A percentile compares a stretch with the other conserved stretches of the same genome.
Evolutionary conservation across 1,284 basidiomycete genomes (phyloP).

Genomic region (Sanghuangporus sanghuang): DNA sequence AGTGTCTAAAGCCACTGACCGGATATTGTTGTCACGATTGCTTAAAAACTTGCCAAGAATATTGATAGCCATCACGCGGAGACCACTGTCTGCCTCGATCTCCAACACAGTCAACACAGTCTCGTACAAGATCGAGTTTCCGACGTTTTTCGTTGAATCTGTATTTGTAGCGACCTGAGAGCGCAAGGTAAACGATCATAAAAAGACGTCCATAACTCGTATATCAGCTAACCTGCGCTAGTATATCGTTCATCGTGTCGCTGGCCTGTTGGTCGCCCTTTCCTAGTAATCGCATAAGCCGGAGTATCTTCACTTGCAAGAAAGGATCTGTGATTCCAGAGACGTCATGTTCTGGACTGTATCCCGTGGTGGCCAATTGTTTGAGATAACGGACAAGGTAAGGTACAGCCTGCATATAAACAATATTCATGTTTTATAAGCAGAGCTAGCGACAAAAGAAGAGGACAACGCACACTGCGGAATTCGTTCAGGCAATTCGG

Average conservation of each 20-base stretch:
- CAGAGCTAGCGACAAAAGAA: conserved; percentile 3
- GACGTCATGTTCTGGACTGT: conserved; percentile 99
- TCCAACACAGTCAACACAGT: conserved; percentile 97
- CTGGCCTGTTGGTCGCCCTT: conserved; percentile 83
- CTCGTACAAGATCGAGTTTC: conserved; percentile 97
- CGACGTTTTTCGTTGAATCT: conserved; percentile 96
- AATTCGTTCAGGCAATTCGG: conserved; percentile 76
- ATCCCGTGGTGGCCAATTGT: conserved; percentile 92
- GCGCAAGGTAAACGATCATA: not conserved
- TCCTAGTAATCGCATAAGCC: conserved; percentile 87
- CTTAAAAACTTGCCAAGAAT: conserved; percentile 98
- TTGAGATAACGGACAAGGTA: conserved; percentile 95
- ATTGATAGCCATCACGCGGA: conserved; percentile 99
- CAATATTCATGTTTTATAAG: conserved; percentile 10
- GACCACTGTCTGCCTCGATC: conserved; percentile 93
- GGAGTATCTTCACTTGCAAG: conserved; percentile 95
- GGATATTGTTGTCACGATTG: conserved; percentile 98
- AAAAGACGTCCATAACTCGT: not conserved
- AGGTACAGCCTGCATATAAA: conserved; percentile 69
- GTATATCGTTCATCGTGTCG: conserved; percentile 97
- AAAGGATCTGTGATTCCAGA: conserved; percentile 99
- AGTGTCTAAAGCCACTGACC: conserved; percentile 45
- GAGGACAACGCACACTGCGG: conserved; percentile 60
- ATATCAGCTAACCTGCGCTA: conserved; percentile 70
- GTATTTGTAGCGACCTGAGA: conserved; percentile 95